These are phyloP conservation scores for Abelmoschus esculentus DNA, from an alignment of 345 rosid genomes.

Conservation along the genomic window DNA sequence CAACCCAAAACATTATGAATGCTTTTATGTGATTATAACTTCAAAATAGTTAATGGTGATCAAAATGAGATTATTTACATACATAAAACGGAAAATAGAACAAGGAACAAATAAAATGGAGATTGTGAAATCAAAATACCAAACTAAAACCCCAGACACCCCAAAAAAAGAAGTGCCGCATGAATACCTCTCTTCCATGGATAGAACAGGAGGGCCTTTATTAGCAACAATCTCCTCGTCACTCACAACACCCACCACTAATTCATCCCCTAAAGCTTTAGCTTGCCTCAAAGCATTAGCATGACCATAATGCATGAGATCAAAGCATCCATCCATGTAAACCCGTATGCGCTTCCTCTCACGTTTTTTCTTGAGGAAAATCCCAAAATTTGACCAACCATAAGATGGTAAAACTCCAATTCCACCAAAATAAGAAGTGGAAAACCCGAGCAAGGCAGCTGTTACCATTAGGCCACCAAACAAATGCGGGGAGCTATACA, in stretches of 20 bases:
- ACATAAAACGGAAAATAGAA: background rate
- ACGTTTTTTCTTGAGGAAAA: conserved; percentile 31
- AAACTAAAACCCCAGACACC: background rate
- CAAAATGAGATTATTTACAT: background rate
- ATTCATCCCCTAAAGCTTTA: conserved; percentile 78
- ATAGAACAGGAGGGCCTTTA: conserved; percentile 86
- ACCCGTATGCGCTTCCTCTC: conserved; percentile 67
- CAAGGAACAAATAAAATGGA: background rate
- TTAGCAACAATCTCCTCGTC: conserved; percentile 92
- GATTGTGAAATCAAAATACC: background rate
- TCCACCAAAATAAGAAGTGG: conserved; percentile 56
- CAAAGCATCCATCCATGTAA: conserved; percentile 98
- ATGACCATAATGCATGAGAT: conserved; percentile 97
- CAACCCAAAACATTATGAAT: background rate
- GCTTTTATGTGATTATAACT: background rate
- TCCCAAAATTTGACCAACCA: conserved; percentile 32
- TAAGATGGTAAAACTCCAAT: conserved; percentile 36
- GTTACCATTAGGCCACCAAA: conserved; percentile 65
- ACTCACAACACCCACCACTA: conserved; percentile 86
- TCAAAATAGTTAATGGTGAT: background rate
- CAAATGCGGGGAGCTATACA: conserved; percentile 45
- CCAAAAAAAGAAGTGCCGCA: background rate
- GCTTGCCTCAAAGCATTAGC: conserved; percentile 90
- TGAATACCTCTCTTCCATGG: conserved; percentile 78
- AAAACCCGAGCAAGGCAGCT: conserved; percentile 52